Evolutionary conservation across 495 filamentous ascomycete species (phyloP), one percentile per base, ranked within the genome.

Genomic region (Lepraria neglecta): DNA sequence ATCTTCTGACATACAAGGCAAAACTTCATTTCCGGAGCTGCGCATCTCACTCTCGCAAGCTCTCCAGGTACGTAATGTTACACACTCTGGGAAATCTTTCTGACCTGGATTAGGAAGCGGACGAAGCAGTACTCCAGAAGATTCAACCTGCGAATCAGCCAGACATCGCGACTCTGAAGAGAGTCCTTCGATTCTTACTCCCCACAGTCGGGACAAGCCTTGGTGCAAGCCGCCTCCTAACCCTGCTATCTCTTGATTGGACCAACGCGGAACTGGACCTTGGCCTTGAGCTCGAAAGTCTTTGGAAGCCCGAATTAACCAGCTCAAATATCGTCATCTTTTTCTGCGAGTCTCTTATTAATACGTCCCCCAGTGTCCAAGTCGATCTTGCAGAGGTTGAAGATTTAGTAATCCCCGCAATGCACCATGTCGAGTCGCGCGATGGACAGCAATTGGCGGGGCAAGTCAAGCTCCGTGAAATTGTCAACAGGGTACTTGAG

Each of bases 181-280:
- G 44, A 60, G 58, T 60, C 58, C 58, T 60, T 51, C 27, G 19
- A 60, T 60, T 60, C 58, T 60, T 60, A 60, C 44, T 60, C 43
- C 44, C 24, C 28, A 60, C 43, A 51, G 44, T 60, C 24, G 24
- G 43, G 44, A 60, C 24, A 60, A 60, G 43, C 19, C 44, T 60
- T 60, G 44, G 15, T 60, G 27, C 3, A 28, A 60, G 33, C 24
- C 27, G 43, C 27, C 58, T 60, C 43, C 24, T 60, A 60, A 60
- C 58, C 58, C 10, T 60, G 45, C 12, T 60, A 60, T 51, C 44
- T 60, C 58, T 60, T 50, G 43, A 60, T 60, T 60, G 44, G 24
- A 27, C 43, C 44, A 60, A 60, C 44, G 24, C 24, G 43, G 27
- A 60, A 48, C 58, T 60, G 43, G 24, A 60, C 21, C 58, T 60